phyloP scores from a whole-genome alignment of 2,329 filamentous ascomycete genomes.

The Magnaporthiopsis incrustans region DNA sequence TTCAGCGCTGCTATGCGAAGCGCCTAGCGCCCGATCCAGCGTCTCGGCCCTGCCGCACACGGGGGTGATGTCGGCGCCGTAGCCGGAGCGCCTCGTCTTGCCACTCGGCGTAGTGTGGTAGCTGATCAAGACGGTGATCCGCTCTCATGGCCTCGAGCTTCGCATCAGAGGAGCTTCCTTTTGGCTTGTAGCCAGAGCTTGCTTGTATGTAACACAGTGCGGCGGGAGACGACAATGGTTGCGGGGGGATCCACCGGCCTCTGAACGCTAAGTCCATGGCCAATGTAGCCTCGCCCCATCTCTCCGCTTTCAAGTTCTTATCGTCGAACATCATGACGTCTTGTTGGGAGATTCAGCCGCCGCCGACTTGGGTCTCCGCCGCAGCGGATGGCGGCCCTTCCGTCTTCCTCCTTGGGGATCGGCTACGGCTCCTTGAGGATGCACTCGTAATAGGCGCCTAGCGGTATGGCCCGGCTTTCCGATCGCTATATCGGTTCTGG shows the following conservation, averaged over 20 bases:
- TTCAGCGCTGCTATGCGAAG: too few relatives aligned
- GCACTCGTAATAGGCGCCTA: constrained; percentile 7
- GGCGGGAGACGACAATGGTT: too few relatives aligned
- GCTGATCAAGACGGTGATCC: constrained; percentile 43
- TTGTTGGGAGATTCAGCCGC: too few relatives aligned
- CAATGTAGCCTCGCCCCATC: too few relatives aligned
- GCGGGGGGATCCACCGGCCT: too few relatives aligned
- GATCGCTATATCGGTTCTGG: constrained; percentile 3
- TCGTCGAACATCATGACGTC: too few relatives aligned
- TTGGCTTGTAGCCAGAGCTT: too few relatives aligned
- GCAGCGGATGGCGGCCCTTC: constrained; percentile 2
- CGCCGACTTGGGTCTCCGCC: background rate
- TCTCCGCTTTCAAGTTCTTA: background rate
- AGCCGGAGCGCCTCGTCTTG: constrained; percentile 36
- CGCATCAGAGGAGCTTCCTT: constrained; percentile 33
- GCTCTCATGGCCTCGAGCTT: constrained; percentile 42
- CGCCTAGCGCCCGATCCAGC: constrained; percentile 37
- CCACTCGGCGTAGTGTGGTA: constrained; percentile 44
- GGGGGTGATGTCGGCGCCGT: constrained; percentile 45
- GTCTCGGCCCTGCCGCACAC: constrained; percentile 47
- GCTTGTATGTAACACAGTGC: constrained; percentile 24
- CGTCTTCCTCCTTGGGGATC: constrained; percentile 2
- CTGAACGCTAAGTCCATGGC: too few relatives aligned
- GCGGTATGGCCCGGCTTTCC: constrained; percentile 3
- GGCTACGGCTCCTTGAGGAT: constrained; percentile 5